phyloP scores from a whole-genome alignment of 2,329 filamentous ascomycete species.

The Xylaria sp. region DNA sequence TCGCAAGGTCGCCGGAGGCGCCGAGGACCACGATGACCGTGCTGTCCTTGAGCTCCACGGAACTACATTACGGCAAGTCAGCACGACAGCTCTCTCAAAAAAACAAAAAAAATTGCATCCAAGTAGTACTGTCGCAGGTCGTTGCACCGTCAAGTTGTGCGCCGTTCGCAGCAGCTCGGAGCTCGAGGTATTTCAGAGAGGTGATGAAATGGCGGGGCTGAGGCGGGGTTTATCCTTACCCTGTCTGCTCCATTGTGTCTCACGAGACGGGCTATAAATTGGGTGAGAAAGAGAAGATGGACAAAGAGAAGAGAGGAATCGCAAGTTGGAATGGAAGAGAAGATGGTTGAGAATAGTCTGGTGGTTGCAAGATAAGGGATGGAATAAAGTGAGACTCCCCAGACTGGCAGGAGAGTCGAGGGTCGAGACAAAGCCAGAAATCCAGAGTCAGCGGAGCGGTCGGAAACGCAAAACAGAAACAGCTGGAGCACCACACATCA shows the following conservation, averaged over 20 bases:
- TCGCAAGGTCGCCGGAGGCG: constrained; percentile 95
- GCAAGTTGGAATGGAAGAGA: background rate
- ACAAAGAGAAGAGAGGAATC: background rate
- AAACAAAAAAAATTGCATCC: background rate
- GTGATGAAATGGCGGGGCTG: constrained; percentile 42
- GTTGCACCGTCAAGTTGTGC: constrained; percentile 10
- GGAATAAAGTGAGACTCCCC: constrained; percentile 14
- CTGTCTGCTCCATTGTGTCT: constrained; percentile 40
- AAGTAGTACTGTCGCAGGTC: background rate
- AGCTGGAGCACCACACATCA: constrained; percentile 15
- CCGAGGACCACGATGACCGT: constrained; percentile 96
- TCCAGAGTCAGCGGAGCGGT: constrained; percentile 22
- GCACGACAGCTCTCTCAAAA: constrained; percentile 34
- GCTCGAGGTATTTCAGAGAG: constrained; percentile 25
- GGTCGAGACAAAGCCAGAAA: constrained; percentile 26
- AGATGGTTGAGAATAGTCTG: background rate
- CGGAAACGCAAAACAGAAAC: constrained; percentile 19
- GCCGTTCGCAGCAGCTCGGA: constrained; percentile 22
- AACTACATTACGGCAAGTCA: constrained; percentile 59
- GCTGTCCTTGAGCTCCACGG: constrained; percentile 97
- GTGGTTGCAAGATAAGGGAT: constrained; percentile 23
- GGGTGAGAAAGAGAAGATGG: constrained; percentile 20
- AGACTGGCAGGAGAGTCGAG: constrained; percentile 13
- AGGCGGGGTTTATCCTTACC: constrained; percentile 43
- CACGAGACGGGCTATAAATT: constrained; percentile 16